These are phyloP conservation scores for Phytophthora syringae DNA, from an alignment of 352 stramenopile genomes.

Conservation along the genomic window DNA sequence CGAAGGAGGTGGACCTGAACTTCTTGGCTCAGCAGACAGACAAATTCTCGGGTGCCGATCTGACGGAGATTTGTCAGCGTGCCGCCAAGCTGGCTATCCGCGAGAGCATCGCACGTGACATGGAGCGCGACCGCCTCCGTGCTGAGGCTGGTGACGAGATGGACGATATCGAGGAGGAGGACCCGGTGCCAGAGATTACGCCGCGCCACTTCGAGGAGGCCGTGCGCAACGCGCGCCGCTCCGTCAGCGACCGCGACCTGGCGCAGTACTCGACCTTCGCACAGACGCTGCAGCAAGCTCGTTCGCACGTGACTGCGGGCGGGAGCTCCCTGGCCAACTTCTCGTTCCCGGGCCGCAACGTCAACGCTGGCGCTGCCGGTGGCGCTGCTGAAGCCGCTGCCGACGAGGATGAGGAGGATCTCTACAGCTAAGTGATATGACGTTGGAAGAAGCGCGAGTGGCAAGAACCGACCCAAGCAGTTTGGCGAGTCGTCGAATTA, in stretches of 20 bases:
- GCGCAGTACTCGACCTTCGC: slow-evolving; percentile 91
- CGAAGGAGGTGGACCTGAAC: slow-evolving; percentile 98
- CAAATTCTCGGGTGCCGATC: slow-evolving; percentile 99
- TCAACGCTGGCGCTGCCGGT: slow-evolving; percentile 45
- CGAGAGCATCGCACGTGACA: slow-evolving; percentile 98
- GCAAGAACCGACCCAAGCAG: slow-evolving; percentile 27
- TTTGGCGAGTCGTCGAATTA: slow-evolving; percentile 20
- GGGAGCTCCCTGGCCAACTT: slow-evolving; percentile 96
- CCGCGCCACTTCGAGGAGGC: slow-evolving; percentile 97
- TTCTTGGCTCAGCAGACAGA: slow-evolving; percentile 97
- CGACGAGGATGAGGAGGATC: slow-evolving; percentile 97
- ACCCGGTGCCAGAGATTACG: slow-evolving; percentile 96
- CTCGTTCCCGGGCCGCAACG: slow-evolving; percentile 91
- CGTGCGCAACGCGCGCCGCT: slow-evolving; percentile 96
- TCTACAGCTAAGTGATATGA: slow-evolving; percentile 93
- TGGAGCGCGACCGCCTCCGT: slow-evolving; percentile 96
- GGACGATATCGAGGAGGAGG: slow-evolving; percentile 94
- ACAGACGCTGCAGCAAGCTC: slow-evolving; percentile 95
- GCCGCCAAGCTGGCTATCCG: slow-evolving; percentile 99
- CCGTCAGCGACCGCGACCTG: slow-evolving; percentile 98
- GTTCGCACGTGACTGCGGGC: slow-evolving; percentile 93
- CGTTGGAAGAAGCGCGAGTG: slow-evolving; percentile 15
- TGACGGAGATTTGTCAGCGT: slow-evolving; percentile 99
- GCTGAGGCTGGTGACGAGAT: slow-evolving; percentile 91
- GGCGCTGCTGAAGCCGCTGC: slow-evolving; percentile 77